These are phyloP conservation scores for Xylariaceae sp. DNA, from an alignment of 2,329 filamentous ascomycete species.

Conservation along the genomic window DNA sequence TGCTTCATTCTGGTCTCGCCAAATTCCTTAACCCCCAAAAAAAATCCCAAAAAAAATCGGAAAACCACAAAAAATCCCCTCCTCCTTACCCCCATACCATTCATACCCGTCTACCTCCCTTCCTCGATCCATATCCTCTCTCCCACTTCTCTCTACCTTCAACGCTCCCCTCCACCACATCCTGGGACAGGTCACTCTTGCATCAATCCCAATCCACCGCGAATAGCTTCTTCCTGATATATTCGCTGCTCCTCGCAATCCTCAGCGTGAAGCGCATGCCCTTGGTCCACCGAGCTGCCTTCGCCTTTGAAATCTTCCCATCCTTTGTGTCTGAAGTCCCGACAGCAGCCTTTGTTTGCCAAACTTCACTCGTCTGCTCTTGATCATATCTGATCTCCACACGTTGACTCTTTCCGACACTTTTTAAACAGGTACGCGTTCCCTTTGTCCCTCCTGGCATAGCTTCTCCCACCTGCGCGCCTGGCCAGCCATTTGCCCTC, in stretches of 20 bases:
- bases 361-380: slow-evolving; percentile 11
- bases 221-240: too few relatives aligned
- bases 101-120: slow-evolving; percentile 8
- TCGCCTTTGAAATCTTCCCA: slow-evolving; percentile 8
- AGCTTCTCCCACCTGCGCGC: too few relatives aligned
- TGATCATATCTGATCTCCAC: slow-evolving; percentile 13
- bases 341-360: slow-evolving; percentile 18
- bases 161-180: slow-evolving; percentile 4
- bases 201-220: background rate
- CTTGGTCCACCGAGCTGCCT: slow-evolving; percentile 8
- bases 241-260: too few relatives aligned
- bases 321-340: slow-evolving; percentile 16
- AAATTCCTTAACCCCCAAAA: slow-evolving; percentile 37
- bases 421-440: slow-evolving; percentile 10
- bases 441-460: too few relatives aligned
- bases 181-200: slow-evolving; percentile 1
- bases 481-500: too few relatives aligned
- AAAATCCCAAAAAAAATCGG: slow-evolving; percentile 58
- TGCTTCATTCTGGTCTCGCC: slow-evolving; percentile 58
- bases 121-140: slow-evolving; percentile 4
- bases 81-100: slow-evolving; percentile 10
- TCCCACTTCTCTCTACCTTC: background rate
- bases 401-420: slow-evolving; percentile 3
- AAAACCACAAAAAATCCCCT: slow-evolving; percentile 45
- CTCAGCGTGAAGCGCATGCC: too few relatives aligned